Evolutionary conservation across 2,329 filamentous ascomycete species (phyloP), one percentile per base, ranked within the genome.

Genomic region (Coleophoma crateriformis): DNA sequence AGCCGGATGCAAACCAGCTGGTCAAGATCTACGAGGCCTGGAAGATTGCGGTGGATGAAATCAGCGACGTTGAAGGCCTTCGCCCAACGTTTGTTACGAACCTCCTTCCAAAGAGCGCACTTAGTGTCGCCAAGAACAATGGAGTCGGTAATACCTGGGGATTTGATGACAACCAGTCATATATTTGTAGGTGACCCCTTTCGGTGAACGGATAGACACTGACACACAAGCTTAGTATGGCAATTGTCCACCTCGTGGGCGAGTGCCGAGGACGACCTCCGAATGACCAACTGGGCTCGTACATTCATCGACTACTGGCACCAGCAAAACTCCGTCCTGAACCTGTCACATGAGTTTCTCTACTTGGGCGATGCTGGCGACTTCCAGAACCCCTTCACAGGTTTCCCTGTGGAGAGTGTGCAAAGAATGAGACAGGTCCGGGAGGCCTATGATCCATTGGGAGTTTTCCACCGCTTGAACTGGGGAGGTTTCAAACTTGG

Each of bases 121-220:
- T 55, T 2, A 57, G 57, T 0, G 61, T 69, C 1, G 67, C 59
- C 6, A 57, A 62, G 32, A 65, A 52, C 19, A 71, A 71, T 27
- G 64, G 66, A 0, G 48, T 71, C 37, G 70, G 69, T 1, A 71
- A 72, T 46, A 59, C 65, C 0, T 71, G 68, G 64, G 67, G 65
- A 15, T 56, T 70, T 2, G 54, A 61, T 1, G 59, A 59, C 13
- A 49, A 58, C 3, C 51, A 68, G 46, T 57, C 64, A 15, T 49
- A 53, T 4, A 66, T 69, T 7, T 55, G 67, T 69, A 58, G 49
- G 65, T 55, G 19, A 45, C 20, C 15, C 15, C 40, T 42, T 42
- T 20, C 20, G 8, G 13, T 19, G 20, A 15, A 2, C 10, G 41
- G n/a, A 19, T 44, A 22, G 41, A 27, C 15, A 44, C 41, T 44